These are phyloP conservation scores for Eucalyptus viminalis DNA, from an alignment of 345 rosid genomes.

Conservation along the genomic window DNA sequence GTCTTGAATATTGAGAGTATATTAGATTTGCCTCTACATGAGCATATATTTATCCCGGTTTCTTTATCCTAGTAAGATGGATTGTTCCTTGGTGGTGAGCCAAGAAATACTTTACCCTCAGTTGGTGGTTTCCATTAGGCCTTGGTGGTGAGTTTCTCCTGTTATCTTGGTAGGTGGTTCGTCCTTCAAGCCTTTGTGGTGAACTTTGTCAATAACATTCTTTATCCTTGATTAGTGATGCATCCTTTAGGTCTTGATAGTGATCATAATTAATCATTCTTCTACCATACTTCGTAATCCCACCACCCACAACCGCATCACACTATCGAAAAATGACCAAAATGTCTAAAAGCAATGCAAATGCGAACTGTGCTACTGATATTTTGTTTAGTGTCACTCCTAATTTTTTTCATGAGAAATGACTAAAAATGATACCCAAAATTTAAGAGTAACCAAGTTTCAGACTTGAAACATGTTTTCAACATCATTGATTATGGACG, in stretches of 20 bases:
- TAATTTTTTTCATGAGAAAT: too few relatives aligned
- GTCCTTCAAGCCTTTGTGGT: not conserved
- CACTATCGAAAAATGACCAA: not conserved
- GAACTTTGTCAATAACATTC: not conserved
- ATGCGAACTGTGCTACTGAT: not conserved
- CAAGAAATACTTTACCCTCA: too few relatives aligned
- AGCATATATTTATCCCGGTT: not conserved
- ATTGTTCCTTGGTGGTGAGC: too few relatives aligned
- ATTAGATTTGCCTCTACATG: not conserved
- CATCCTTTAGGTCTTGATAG: not conserved
- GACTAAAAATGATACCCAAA: too few relatives aligned
- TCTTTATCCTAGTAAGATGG: too few relatives aligned
- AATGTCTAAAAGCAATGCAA: not conserved
- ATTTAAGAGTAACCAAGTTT: too few relatives aligned
- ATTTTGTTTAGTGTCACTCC: not conserved
- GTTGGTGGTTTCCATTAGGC: not conserved
- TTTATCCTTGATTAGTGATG: not conserved
- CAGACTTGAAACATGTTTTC: not conserved
- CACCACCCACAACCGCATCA: too few relatives aligned
- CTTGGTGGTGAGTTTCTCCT: not conserved
- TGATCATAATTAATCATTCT: not conserved
- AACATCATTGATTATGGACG: not conserved
- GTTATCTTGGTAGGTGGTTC: fast-evolving
- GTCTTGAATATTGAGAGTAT: not conserved
- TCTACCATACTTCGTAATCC: too few relatives aligned